A percentile compares a stretch with the other conserved stretches of the same genome.
Conservation (phyloP, 139 green algal genomes). For the Spirogloea muscicola region DNA sequence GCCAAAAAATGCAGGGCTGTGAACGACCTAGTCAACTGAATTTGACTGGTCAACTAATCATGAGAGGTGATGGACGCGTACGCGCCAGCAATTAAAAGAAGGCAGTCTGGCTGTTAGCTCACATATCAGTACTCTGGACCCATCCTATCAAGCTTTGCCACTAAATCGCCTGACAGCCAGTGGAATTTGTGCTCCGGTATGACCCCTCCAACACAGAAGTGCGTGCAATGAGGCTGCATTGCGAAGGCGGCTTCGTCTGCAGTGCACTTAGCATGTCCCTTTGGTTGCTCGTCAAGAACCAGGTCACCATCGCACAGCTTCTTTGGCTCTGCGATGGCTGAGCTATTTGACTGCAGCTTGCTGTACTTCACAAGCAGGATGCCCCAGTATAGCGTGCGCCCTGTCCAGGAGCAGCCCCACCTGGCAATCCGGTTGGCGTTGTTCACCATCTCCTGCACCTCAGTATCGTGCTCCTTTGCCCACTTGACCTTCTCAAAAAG, state of each 20-base stretch:
- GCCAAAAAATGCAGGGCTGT: too few species aligned
- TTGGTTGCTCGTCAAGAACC: neutral
- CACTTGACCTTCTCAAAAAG: conserved; percentile 14
- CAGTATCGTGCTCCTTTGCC: conserved; percentile 14
- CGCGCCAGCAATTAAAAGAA: too few species aligned
- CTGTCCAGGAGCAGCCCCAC: conserved; percentile 15
- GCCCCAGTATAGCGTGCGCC: conserved; percentile 32
- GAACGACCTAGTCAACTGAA: too few species aligned
- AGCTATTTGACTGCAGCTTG: neutral
- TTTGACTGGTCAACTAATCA: too few species aligned
- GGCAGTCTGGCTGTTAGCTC: too few species aligned
- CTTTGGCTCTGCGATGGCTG: neutral
- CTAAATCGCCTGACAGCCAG: too few species aligned
- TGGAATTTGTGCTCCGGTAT: conserved; percentile 10
- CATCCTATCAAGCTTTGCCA: too few species aligned
- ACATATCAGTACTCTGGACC: too few species aligned
- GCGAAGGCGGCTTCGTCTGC: neutral
- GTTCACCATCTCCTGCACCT: conserved; percentile 14
- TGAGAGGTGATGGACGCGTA: too few species aligned
- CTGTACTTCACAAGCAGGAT: conserved; percentile 28
- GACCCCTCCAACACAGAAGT: conserved; percentile 16
- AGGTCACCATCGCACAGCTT: neutral
- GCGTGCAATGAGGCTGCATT: conserved; percentile 15
- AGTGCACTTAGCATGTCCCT: neutral
- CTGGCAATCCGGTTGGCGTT: conserved; percentile 10